Base-by-base conservation (phyloP, 2,329 filamentous ascomycete genomes). In the Fonsecaea pedrosoi region DNA sequence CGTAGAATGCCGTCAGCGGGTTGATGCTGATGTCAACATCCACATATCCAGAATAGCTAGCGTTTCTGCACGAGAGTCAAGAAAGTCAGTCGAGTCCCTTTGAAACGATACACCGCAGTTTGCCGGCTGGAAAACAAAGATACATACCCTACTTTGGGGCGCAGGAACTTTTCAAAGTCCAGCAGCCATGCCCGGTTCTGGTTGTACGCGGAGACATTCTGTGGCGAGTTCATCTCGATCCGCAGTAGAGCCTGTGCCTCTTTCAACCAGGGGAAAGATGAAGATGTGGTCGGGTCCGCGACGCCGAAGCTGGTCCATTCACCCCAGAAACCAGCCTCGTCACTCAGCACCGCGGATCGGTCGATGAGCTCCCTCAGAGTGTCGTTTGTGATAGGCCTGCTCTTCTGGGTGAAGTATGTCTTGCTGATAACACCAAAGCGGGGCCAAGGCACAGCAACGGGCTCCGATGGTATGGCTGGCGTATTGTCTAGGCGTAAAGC, bases 131-230 rank as follows among this genome's bases (percentile, higher is more conserved):
- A 54, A 54, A 13, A 18, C 7, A 54, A 21, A 21, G 32, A 12
- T 32, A 54, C 50, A 15, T 35, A 54, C 50, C 50, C 50, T 13
- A 54, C 50, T 54, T 13, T 54, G 15, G 50, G 50, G n/a, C 50
- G 50, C 9, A 54, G 32, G 50, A 54, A 54, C 25, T 54, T 54
- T n/a, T 54, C 50, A 32, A 54, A 54, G 25, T 54, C 18, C 50
- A 54, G 18, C 12, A 54, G 50, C 50, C 50, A 54, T 3, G 50
- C 50, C 10, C 50, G 50, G 21, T 54, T 54, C 25, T 54, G 25
- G 15, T 35, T 54, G 50, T 32, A 54, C 25, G 30, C 9, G 50
- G 25, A 32, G 12, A 35, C 32, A 7, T 30, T 32, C 25, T 54
- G 18, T 30, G 50, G 50, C 25, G 25, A 32, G 12, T 32, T 54